These are phyloP conservation scores for Arthroderma sp. DNA, from an alignment of 2,329 filamentous ascomycete genomes.

Conservation along the genomic window DNA sequence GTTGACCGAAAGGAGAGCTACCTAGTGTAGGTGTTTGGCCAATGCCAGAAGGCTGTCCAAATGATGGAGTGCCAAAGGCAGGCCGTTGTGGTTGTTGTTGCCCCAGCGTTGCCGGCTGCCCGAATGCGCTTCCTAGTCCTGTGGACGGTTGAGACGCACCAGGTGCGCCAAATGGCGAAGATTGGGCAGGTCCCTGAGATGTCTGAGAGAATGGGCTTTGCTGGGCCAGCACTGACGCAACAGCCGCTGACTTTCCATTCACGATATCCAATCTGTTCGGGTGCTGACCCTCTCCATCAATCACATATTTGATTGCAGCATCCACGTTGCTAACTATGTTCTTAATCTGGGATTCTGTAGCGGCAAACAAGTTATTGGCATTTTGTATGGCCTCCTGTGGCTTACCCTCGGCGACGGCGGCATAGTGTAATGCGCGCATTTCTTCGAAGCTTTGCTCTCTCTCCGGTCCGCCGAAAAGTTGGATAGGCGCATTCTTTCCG, in stretches of 20 bases:
- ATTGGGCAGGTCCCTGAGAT: conserved; percentile 7
- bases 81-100: conserved; percentile 19
- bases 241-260: conserved; percentile 19
- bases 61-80: conserved; percentile 2
- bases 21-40: conserved; percentile 7
- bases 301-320: conserved; percentile 59
- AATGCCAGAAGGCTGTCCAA: conserved; percentile 12
- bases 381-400: conserved; percentile 41
- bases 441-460: conserved; percentile 86
- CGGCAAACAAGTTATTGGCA: conserved; percentile 46
- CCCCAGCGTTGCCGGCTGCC: conserved; percentile 29
- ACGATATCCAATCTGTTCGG: conserved; percentile 57
- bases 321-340: conserved; percentile 56
- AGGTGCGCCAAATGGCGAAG: neutral
- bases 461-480: conserved; percentile 67
- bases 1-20: conserved; percentile 19
- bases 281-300: conserved; percentile 54
- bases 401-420: conserved; percentile 51
- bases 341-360: conserved; percentile 59
- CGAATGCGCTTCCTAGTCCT: conserved; percentile 26
- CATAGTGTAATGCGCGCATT: conserved; percentile 60
- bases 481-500: conserved; percentile 60
- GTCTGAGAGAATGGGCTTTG: conserved; percentile 24
- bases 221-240: neutral
- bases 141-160: neutral